phyloP scores from a whole-genome alignment of 2,329 filamentous ascomycete species.

The Esteya vermicola region DNA sequence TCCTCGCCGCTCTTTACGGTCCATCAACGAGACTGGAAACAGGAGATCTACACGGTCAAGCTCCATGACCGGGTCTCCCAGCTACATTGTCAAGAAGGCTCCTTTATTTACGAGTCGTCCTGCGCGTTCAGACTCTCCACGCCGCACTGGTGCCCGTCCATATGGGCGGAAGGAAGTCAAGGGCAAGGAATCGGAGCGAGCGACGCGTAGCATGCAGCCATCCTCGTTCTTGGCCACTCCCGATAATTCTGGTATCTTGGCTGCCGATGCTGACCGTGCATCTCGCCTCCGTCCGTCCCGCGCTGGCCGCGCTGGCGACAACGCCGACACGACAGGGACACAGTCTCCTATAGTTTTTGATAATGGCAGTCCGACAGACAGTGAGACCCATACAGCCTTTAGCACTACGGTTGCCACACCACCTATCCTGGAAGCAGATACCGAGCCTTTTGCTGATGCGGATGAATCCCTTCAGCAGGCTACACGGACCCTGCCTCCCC shows the following conservation, averaged over 20 bases:
- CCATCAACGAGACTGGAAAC: conserved; percentile 14
- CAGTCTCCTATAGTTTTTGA: conserved; percentile 28
- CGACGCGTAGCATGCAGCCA: conserved; percentile 12
- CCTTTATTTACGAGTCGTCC: conserved; percentile 16
- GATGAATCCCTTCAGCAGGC: conserved; percentile 35
- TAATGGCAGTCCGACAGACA: conserved; percentile 35
- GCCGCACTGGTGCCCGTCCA: conserved; percentile 17
- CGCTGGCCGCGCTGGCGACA: conserved; percentile 27
- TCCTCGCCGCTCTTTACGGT: conserved; percentile 13
- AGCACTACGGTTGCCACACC: conserved; percentile 56
- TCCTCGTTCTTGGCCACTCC: conserved; percentile 36
- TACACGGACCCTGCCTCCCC: conserved; percentile 29
- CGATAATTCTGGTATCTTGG: conserved; percentile 35
- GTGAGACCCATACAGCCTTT: conserved; percentile 45
- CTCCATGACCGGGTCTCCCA: conserved; percentile 20
- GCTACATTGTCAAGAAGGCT: conserved; percentile 16
- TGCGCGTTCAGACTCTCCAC: conserved; percentile 22
- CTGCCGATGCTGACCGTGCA: conserved; percentile 17
- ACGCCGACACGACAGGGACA: conserved; percentile 27
- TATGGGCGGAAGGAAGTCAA: not conserved
- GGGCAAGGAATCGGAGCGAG: not conserved
- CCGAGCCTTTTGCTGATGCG: conserved; percentile 41
- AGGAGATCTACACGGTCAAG: conserved; percentile 19
- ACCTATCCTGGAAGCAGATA: conserved; percentile 59
- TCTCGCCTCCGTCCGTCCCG: conserved; percentile 26